phyloP scores from a whole-genome alignment of 2,329 filamentous ascomycete species.

The Drechslerella coelobrocha region DNA sequence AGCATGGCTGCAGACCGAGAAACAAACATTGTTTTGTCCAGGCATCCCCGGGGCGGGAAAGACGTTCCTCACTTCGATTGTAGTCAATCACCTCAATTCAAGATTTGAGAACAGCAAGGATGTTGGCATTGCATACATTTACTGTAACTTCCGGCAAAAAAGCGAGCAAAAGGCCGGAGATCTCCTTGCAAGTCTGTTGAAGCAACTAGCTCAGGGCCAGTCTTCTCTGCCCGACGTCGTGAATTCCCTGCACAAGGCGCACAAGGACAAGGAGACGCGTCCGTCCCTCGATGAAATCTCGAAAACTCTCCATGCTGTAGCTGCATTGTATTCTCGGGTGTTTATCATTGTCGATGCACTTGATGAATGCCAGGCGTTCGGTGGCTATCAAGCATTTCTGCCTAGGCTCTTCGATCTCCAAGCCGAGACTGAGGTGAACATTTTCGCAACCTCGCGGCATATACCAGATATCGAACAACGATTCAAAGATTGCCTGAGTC shows the following conservation, averaged over 20 bases:
- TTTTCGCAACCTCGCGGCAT: slow-evolving; percentile 51
- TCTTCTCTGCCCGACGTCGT: slow-evolving; percentile 55
- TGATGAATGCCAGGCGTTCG: slow-evolving; percentile 1
- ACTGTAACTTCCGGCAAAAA: slow-evolving; percentile 60
- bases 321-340: not conserved
- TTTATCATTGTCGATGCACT: slow-evolving; percentile 1
- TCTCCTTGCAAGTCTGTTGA: slow-evolving; percentile 57
- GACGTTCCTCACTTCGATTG: not conserved
- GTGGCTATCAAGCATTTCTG: not conserved
- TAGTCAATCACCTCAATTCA: slow-evolving; percentile 55
- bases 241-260: slow-evolving; percentile 54
- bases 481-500: not conserved
- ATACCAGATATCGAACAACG: slow-evolving; percentile 52
- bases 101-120: slow-evolving; percentile 51
- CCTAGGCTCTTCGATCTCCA: slow-evolving; percentile 9
- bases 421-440: not conserved
- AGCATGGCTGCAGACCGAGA: slow-evolving; percentile 55
- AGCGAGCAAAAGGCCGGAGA: slow-evolving; percentile 58
- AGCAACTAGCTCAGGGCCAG: slow-evolving; percentile 57
- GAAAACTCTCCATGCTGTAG: not conserved
- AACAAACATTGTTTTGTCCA: slow-evolving; percentile 13
- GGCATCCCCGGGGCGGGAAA: slow-evolving; percentile 9
- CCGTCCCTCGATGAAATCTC: slow-evolving; percentile 5
- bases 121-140: slow-evolving; percentile 63
- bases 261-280: slow-evolving; percentile 34